Evolutionary conservation across 192 early-diverging fungal genomes (phyloP).

Genomic region (Rhizophlyctis rosea): DNA sequence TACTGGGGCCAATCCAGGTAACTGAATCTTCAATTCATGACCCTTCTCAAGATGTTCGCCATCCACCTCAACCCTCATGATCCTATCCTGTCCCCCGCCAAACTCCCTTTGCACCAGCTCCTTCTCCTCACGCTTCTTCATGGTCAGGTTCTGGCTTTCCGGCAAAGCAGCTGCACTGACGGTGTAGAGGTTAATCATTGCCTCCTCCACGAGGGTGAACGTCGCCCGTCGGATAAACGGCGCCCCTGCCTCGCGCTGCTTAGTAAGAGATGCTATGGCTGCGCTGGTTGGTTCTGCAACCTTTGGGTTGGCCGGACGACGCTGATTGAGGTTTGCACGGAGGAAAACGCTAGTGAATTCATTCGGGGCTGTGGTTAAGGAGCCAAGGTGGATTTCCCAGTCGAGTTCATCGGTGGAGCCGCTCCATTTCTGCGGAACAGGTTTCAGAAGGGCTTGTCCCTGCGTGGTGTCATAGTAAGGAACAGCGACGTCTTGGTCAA

Average conservation of each 20-base stretch:
- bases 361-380: background rate
- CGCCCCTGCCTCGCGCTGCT: too few species aligned
- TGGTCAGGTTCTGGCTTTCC: constrained; percentile 8
- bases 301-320: constrained; percentile 6
- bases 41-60: constrained; percentile 22
- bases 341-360: constrained; percentile 18
- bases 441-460: constrained; percentile 15
- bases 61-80: constrained; percentile 19
- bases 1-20: constrained; percentile 13
- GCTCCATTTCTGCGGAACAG: constrained; percentile 18
- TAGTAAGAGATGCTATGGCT: background rate
- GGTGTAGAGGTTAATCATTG: constrained; percentile 7
- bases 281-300: constrained; percentile 15
- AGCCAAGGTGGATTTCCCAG: constrained; percentile 21
- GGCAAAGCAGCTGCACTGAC: constrained; percentile 12
- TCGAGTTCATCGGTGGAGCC: constrained; percentile 24
- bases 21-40: constrained; percentile 20
- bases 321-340: constrained; percentile 5
- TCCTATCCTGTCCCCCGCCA: constrained; percentile 15
- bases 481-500: constrained; percentile 23
- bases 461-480: constrained; percentile 14
- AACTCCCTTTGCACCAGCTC: constrained; percentile 15
- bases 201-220: constrained; percentile 19
- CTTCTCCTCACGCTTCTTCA: background rate
- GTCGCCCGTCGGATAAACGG: constrained; percentile 21